phyloP scores from a whole-genome alignment of 1,284 basidiomycete genomes.

The Meira miltonrushii region DNA sequence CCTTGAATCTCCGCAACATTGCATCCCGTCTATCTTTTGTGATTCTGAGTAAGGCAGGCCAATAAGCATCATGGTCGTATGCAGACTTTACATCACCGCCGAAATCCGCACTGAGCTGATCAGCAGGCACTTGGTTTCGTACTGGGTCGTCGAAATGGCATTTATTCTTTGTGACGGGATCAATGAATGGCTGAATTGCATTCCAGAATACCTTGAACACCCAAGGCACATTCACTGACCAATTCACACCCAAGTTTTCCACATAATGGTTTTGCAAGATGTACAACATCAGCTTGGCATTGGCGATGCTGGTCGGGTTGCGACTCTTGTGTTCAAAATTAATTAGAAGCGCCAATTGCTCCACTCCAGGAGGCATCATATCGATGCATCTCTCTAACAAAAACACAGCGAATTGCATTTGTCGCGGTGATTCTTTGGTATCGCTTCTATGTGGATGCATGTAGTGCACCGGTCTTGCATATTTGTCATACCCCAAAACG shows the following conservation, averaged over 20 bases:
- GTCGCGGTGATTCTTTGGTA: slow-evolving; percentile 43
- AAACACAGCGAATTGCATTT: slow-evolving; percentile 55
- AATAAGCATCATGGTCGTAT: slow-evolving; percentile 69
- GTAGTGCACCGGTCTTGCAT: slow-evolving; percentile 53
- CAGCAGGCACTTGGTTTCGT: slow-evolving; percentile 37
- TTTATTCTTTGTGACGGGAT: slow-evolving; percentile 53
- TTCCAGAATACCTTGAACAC: slow-evolving; percentile 37
- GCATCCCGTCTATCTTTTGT: slow-evolving; percentile 58
- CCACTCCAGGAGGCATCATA: slow-evolving; percentile 52
- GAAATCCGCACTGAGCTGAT: slow-evolving; percentile 39
- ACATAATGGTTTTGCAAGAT: slow-evolving; percentile 40
- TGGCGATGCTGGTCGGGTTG: slow-evolving; percentile 40
- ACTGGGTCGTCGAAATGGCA: slow-evolving; percentile 48
- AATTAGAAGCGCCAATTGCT: slow-evolving; percentile 47
- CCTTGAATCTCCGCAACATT: slow-evolving; percentile 59
- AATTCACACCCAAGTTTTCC: slow-evolving; percentile 52
- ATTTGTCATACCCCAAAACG: slow-evolving; percentile 52
- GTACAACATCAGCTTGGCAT: slow-evolving; percentile 50
- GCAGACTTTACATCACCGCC: slow-evolving; percentile 50
- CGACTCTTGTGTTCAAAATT: slow-evolving; percentile 43
- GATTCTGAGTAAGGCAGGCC: slow-evolving; percentile 63
- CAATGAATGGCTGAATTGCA: slow-evolving; percentile 53
- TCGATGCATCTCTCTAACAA: slow-evolving; percentile 53
- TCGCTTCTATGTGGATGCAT: slow-evolving; percentile 53
- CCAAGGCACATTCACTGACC: slow-evolving; percentile 51